phyloP scores from a whole-genome alignment of 108 stramenopile genomes.

The Fragilaria radians region DNA sequence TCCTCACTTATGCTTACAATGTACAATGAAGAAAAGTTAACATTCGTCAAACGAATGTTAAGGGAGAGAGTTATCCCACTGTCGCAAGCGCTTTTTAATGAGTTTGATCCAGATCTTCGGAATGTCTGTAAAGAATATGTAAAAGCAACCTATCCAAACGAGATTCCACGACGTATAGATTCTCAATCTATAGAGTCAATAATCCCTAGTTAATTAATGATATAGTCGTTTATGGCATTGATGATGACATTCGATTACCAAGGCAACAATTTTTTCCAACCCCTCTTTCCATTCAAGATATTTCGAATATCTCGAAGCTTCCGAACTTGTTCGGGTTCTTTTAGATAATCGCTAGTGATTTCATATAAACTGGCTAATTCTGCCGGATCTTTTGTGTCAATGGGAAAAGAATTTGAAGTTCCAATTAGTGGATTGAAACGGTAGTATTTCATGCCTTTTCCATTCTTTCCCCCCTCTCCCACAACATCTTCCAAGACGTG shows the following conservation, averaged over 20 bases:
- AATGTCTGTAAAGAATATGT: conserved; percentile 9
- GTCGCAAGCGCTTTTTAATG: conserved; percentile 21
- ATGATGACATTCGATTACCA: not conserved
- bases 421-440: conserved; percentile 78
- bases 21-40: conserved; percentile 48
- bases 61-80: conserved; percentile 51
- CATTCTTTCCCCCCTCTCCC: conserved; percentile 46
- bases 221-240: no score
- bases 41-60: conserved; percentile 60
- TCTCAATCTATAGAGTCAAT: no score
- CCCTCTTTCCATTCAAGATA: conserved; percentile 6
- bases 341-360: conserved; percentile 64
- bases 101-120: conserved; percentile 14
- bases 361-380: conserved; percentile 46
- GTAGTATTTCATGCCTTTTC: conserved; percentile 53
- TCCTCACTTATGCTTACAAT: conserved; percentile 56
- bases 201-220: no score
- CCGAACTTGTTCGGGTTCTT: conserved; percentile 50
- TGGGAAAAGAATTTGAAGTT: conserved; percentile 47
- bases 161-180: conserved; percentile 14
- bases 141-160: conserved; percentile 14
- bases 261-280: not conserved
- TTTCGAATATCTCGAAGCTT: conserved; percentile 37
- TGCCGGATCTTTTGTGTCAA: conserved; percentile 64
- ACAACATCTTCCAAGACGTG: conserved; percentile 72